A percentile compares a stretch with the other conserved stretches of the same genome.
phyloP scores from a whole-genome alignment of 371 early-diverging fungal genomes.

The Entomophthora muscae region DNA sequence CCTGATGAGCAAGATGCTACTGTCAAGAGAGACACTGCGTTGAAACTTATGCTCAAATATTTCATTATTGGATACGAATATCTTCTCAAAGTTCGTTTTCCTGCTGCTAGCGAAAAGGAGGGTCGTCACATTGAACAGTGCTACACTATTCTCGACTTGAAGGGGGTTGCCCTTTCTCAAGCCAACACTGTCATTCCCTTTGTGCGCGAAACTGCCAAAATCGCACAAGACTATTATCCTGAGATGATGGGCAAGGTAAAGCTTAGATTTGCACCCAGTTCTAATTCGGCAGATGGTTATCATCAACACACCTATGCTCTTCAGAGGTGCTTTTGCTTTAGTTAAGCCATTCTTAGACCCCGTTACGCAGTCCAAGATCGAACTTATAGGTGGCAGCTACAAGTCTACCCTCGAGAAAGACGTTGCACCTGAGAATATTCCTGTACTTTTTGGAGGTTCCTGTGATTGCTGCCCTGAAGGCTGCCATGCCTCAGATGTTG shows the following conservation, averaged over 20 bases:
- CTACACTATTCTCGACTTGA: slow-evolving; percentile 52
- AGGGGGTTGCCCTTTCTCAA: slow-evolving; percentile 36
- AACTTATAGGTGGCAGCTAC: slow-evolving; percentile 31
- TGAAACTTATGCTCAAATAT: slow-evolving; percentile 26
- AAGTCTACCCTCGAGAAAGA: slow-evolving; percentile 26
- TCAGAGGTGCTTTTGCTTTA: slow-evolving; percentile 44
- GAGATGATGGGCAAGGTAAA: slow-evolving; percentile 40
- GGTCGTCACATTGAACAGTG: slow-evolving; percentile 38
- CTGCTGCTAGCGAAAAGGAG: slow-evolving; percentile 30
- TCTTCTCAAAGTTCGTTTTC: slow-evolving; percentile 29
- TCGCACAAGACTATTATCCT: slow-evolving; percentile 62
- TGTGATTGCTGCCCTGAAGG: slow-evolving; percentile 32
- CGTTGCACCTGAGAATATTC: slow-evolving; percentile 35
- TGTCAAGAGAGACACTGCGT: neutral
- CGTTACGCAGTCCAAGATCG: slow-evolving; percentile 50
- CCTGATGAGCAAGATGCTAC: slow-evolving; percentile 19
- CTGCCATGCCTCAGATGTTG: slow-evolving; percentile 24
- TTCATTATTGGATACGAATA: slow-evolving; percentile 48
- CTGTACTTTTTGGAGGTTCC: slow-evolving; percentile 31
- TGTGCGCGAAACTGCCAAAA: slow-evolving; percentile 35
- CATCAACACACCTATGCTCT: slow-evolving; percentile 55
- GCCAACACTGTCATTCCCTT: slow-evolving; percentile 31
- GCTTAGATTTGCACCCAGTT: neutral
- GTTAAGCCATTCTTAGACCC: slow-evolving; percentile 49
- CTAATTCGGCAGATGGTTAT: slow-evolving; percentile 28